These are phyloP conservation scores for Pilobolus umbonatus DNA, from an alignment of 192 early-diverging fungal genomes.

Conservation along the genomic window DNA sequence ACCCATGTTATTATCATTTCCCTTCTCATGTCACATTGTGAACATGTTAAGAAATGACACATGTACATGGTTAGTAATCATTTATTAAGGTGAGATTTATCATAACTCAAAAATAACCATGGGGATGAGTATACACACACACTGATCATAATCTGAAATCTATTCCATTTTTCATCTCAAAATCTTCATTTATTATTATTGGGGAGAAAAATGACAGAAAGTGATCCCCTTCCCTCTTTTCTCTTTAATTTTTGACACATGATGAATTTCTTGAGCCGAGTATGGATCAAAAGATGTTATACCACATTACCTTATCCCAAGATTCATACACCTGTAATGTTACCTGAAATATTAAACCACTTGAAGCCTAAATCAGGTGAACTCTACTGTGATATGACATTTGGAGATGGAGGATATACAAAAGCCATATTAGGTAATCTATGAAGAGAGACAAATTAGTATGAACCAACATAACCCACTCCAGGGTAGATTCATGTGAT, in stretches of 20 bases:
- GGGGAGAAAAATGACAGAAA: no score
- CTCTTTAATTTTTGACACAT: not conserved
- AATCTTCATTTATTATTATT: no score
- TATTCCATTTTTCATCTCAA: no score
- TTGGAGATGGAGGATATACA: conserved; percentile 74
- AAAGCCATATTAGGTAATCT: conserved; percentile 52
- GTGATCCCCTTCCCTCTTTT: not conserved
- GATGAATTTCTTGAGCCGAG: no score
- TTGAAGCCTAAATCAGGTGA: conserved; percentile 37
- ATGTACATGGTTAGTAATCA: no score
- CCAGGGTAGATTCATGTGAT: conserved; percentile 30
- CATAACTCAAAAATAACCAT: no score
- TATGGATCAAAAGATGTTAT: not conserved
- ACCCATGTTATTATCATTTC: no score
- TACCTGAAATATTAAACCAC: conserved; percentile 38
- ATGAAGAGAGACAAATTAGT: not conserved
- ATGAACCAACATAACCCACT: not conserved
- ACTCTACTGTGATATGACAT: conserved; percentile 65
- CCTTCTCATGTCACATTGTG: no score
- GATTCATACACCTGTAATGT: conserved; percentile 49
- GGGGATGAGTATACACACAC: no score
- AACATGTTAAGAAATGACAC: no score
- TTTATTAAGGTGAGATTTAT: no score
- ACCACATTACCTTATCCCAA: conserved; percentile 8
- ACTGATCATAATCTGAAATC: no score